Evolutionary conservation across 2,329 filamentous ascomycete species (phyloP), one percentile per base, ranked within the genome.

Genomic region (Pseudogymnoascus sp.): DNA sequence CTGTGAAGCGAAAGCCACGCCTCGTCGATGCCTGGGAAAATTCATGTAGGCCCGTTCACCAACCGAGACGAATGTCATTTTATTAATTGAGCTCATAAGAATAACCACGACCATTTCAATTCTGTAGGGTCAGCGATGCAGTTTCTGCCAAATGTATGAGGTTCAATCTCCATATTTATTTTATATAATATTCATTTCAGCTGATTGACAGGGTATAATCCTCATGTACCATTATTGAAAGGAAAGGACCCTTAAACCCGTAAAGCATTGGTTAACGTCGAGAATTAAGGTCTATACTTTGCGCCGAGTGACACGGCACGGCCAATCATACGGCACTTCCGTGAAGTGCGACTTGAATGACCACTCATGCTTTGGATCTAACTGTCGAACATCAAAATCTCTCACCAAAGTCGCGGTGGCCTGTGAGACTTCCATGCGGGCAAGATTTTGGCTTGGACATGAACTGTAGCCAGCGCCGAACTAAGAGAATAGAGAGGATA

Each of bases 391-490:
- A 1, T 75, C 71, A 61, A 71, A 76, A 47, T 76, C 72, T 7
- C 72, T 66, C 2, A 75, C 44, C 7, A 76, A 53, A 3, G 71
- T 74, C 1, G 73, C 69, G 2, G 70, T 62, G n/a, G 74, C 65
- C 65, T 78, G 76, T 19, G 66, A 69, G 5, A 76, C 63, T 66
- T 77, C 72, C 35, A 77, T 65, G 47, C 72, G 70, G 7, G 74
- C 74, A 4, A 77, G 68, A 42, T 76, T 71, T 16, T 71, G 71
- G 0, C 75, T 75, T 16, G 72, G 71, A 59, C 74, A 77, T 44
- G 69, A 67, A 24, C 71, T 72, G 42, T 76, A 76, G 6, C 76
- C 74, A 4, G 72, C 72, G 21, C 74, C 74, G 65, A 74, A 77
- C 64, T 69, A 64, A 16, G n/a, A 24, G 24, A 31, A 31, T 16